Percentiles rank a stretch among this genome's conserved stretches.
Evolutionary conservation across 148 eudicot genomes (phyloP).

Genomic region (Camellia japonica): DNA sequence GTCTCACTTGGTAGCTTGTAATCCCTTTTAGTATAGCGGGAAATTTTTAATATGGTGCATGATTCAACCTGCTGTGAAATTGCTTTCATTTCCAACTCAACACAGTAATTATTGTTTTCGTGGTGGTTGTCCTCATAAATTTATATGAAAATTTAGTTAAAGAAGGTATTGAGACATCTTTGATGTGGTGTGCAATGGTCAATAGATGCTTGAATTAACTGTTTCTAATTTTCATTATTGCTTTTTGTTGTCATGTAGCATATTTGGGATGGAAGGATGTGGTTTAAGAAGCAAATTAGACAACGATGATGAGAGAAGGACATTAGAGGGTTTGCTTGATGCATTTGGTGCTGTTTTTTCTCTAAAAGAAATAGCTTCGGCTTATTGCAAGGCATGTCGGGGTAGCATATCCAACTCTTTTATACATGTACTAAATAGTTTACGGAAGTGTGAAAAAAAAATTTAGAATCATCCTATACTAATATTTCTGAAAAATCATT

Average conservation of each 20-base stretch:
- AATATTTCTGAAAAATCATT: constrained; percentile 15
- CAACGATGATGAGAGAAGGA: constrained; percentile 28
- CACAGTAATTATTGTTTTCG: not conserved
- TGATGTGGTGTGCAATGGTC: not conserved
- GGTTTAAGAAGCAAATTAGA: constrained; percentile 7
- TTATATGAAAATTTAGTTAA: not conserved
- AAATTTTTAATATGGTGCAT: too few species aligned
- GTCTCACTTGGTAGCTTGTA: too few species aligned
- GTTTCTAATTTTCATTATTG: not conserved
- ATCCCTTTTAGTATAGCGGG: too few species aligned
- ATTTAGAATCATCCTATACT: constrained; percentile 15
- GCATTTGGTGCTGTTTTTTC: constrained; percentile 41
- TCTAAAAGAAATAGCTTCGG: constrained; percentile 39
- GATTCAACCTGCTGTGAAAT: too few species aligned
- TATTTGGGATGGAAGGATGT: constrained; percentile 31
- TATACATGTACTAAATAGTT: too few species aligned
- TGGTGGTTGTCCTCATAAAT: not conserved
- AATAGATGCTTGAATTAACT: not conserved
- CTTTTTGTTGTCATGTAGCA: constrained; percentile 10
- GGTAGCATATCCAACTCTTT: constrained; percentile 1
- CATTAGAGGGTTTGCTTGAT: constrained; percentile 36
- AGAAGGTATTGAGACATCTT: not conserved
- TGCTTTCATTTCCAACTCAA: too few species aligned
- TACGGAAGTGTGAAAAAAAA: not conserved
- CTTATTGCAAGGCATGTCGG: constrained; percentile 37